Conservation (phyloP, 768 basidiomycete species). For the Kondoa subrosea region DNA sequence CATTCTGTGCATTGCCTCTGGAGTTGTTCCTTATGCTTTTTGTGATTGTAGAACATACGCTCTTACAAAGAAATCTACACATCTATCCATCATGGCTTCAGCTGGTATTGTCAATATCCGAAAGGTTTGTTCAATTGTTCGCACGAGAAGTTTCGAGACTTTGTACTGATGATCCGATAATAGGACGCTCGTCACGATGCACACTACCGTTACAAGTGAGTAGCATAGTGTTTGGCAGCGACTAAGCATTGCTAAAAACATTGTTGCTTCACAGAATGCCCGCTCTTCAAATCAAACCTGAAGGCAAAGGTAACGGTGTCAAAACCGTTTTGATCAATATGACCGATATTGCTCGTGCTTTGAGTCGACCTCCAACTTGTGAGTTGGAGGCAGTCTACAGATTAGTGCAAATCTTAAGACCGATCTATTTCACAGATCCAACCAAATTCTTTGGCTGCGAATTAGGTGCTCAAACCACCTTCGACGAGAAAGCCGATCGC, state of each 20-base stretch:
- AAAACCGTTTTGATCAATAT: constrained; percentile 98
- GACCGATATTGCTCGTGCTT: constrained; percentile 87
- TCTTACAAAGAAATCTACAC: too few species aligned
- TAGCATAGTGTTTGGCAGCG: not conserved
- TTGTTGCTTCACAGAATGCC: constrained; percentile 78
- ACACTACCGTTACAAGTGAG: constrained; percentile 20
- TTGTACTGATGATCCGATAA: not conserved
- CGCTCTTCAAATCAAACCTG: constrained; percentile 79
- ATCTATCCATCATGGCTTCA: not conserved
- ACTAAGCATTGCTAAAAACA: not conserved
- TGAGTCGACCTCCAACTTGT: constrained; percentile 76
- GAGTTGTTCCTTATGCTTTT: too few species aligned
- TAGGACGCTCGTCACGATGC: constrained; percentile 2
- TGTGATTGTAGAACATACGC: too few species aligned
- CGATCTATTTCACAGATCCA: constrained; percentile 45
- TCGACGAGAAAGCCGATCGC: constrained; percentile 89
- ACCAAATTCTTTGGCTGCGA: constrained; percentile 99
- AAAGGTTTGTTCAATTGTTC: not conserved
- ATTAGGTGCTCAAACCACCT: constrained; percentile 83
- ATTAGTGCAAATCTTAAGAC: not conserved
- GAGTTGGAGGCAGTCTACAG: constrained; percentile 16
- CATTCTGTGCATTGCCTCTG: too few species aligned
- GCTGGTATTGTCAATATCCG: not conserved
- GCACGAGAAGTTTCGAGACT: not conserved
- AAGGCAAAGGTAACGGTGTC: constrained; percentile 98